Evolutionary conservation across 176 grass and related monocot species (phyloP).

Genomic region (Carex myosuroides): DNA sequence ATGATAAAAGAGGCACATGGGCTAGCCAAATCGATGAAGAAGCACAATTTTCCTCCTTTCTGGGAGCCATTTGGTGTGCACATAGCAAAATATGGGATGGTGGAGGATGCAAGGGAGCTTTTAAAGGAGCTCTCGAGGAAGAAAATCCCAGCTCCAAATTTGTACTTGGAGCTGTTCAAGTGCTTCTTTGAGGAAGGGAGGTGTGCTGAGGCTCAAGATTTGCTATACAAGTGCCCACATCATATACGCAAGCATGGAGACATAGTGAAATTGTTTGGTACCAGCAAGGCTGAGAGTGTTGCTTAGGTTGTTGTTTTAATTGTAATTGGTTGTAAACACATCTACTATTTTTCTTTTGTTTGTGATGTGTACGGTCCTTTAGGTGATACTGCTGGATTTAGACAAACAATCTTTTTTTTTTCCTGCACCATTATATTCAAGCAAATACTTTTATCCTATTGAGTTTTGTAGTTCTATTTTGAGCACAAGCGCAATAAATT

Average conservation of each 20-base stretch:
- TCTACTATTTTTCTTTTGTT: background rate
- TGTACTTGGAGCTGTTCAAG: slow-evolving; percentile 60
- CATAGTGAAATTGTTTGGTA: slow-evolving; percentile 55
- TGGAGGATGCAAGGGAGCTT: slow-evolving; percentile 67
- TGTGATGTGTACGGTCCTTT: background rate
- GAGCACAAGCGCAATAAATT: background rate
- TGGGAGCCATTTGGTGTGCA: slow-evolving; percentile 52
- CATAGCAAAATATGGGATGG: slow-evolving; percentile 59
- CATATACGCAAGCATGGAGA: slow-evolving; percentile 66
- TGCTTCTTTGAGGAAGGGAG: slow-evolving; percentile 70
- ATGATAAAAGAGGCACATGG: slow-evolving; percentile 62
- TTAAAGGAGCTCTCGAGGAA: slow-evolving; percentile 52
- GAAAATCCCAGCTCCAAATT: slow-evolving; percentile 27
- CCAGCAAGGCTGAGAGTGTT: slow-evolving; percentile 30
- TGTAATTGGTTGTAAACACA: background rate
- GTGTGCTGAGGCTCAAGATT: slow-evolving; percentile 68
- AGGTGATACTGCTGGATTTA: background rate
- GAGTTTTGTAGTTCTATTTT: background rate
- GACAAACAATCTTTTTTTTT: background rate
- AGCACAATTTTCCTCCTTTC: slow-evolving; percentile 51
- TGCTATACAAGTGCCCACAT: slow-evolving; percentile 68
- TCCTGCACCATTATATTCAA: background rate
- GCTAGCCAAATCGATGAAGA: slow-evolving; percentile 63
- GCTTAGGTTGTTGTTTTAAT: slow-evolving; percentile 16
- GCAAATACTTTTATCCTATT: background rate